Conservation (phyloP, 2,329 filamentous ascomycete species). For the Ophiostoma sp. region DNA sequence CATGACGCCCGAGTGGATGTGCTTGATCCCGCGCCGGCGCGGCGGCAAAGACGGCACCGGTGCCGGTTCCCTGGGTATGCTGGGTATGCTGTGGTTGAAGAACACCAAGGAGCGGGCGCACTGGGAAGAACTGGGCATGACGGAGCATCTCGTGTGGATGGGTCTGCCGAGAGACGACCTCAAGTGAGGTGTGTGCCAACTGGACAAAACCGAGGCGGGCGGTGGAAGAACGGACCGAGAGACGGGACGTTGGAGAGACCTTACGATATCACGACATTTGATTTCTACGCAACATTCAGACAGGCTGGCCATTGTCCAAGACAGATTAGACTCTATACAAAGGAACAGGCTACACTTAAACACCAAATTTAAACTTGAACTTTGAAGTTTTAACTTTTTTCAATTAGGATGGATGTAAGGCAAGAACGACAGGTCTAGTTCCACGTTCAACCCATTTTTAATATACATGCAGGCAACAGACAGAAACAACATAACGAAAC, state of each 20-base stretch:
- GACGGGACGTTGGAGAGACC: background rate
- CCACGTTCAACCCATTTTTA: background rate
- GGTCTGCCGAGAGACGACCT: conserved; percentile 26
- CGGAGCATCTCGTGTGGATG: conserved; percentile 32
- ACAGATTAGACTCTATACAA: background rate
- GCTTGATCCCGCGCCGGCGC: conserved; percentile 38
- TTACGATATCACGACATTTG: conserved; percentile 14
- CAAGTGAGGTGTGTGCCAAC: background rate
- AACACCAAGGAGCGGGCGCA: conserved; percentile 32
- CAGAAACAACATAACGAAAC: background rate
- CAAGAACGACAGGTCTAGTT: background rate
- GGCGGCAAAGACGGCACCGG: conserved; percentile 33
- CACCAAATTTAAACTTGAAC: background rate
- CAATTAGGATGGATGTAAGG: background rate
- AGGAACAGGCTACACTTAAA: background rate
- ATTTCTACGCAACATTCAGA: background rate
- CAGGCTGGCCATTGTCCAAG: background rate
- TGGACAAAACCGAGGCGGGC: background rate
- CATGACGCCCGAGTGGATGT: conserved; percentile 37
- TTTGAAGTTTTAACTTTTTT: background rate
- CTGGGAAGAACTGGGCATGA: conserved; percentile 34
- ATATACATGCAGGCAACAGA: background rate
- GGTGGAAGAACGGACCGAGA: background rate
- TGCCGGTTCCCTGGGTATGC: conserved; percentile 40
- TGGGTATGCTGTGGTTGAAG: conserved; percentile 38